Evolutionary conservation across 2,329 filamentous ascomycete species (phyloP), one percentile per base, ranked within the genome.

Genomic region (Penicillium aurantiogriseum): DNA sequence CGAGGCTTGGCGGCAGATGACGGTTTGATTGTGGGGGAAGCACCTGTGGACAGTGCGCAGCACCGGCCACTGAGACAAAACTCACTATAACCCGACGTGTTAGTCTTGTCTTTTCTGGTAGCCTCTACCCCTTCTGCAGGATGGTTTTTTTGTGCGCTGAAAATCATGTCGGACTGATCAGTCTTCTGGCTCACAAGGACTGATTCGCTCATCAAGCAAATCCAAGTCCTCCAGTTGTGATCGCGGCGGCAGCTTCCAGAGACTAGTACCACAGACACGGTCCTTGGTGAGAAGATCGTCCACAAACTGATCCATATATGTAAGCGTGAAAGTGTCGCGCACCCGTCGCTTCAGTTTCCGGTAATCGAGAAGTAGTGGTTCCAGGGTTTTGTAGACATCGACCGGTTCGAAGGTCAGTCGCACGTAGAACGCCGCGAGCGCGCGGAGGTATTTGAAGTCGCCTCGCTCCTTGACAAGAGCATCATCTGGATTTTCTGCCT

Each of bases 361-460:
- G 63, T 85, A 83, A 71, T 99, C 94, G 60, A 85, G 85, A 50
- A 99, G 78, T 56, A 90, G 87, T 29, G 91, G 91, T 78, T 99
- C 94, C 43, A 99, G 79, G 17, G 85, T 85, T 56, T 76, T 77
- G 74, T 93, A 96, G 5, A 97, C 88, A 56, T 94, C 88, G 66
- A 88, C 88, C 6, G 91, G 86, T 64, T 88, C 84, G 71, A 93
- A 88, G 19, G 94, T 96, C 67, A 99, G 78, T 13, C 94, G 83
- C n/a, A 96, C 85, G 75, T 99, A 97, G 73, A 99, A 97, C 1
- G 88, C 88, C 0, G 92, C 93, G 63, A 99, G 80, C 0, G 91
- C 92, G 57, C 92, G 87, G 53, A 99, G 80, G 75, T 99, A 99
- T 63, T 87, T 88, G 73, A 83, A 87, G 43, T 83, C 77, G 13